These are phyloP conservation scores for Phytophthora pinifolia DNA, from an alignment of 352 stramenopile species.

Conservation along the genomic window DNA sequence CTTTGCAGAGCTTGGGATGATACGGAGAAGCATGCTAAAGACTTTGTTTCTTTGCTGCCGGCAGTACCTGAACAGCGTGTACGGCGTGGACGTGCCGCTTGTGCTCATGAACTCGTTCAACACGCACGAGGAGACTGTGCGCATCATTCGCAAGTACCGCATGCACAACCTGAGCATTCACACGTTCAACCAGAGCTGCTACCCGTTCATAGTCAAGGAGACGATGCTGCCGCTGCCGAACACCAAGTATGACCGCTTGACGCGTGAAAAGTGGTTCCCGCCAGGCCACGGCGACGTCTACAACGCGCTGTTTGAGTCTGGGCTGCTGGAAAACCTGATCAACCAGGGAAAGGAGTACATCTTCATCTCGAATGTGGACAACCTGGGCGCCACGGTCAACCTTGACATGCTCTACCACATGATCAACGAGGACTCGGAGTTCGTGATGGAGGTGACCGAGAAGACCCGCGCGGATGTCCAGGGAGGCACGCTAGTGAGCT, in stretches of 20 bases:
- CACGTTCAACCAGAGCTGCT: slow-evolving; percentile 94
- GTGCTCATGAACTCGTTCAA: slow-evolving; percentile 99
- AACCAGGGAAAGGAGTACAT: slow-evolving; percentile 98
- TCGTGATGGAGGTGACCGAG: slow-evolving; percentile 99
- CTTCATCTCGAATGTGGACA: slow-evolving; percentile 99
- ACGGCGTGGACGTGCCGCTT: slow-evolving; percentile 96
- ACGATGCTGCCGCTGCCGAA: slow-evolving; percentile 89
- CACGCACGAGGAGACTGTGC: slow-evolving; percentile 97
- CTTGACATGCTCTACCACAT: slow-evolving; percentile 99
- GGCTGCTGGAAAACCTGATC: slow-evolving; percentile 95
- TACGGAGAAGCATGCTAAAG: background rate
- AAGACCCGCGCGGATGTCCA: slow-evolving; percentile 92
- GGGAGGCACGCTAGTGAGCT: slow-evolving; percentile 90
- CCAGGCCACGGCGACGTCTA: slow-evolving; percentile 99
- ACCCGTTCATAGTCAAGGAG: slow-evolving; percentile 90
- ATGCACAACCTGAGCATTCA: slow-evolving; percentile 95
- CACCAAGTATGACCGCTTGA: slow-evolving; percentile 82
- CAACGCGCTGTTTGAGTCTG: slow-evolving; percentile 96
- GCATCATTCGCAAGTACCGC: slow-evolving; percentile 97
- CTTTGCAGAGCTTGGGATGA: background rate
- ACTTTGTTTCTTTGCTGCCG: background rate
- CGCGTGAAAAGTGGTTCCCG: slow-evolving; percentile 92
- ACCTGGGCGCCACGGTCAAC: slow-evolving; percentile 97
- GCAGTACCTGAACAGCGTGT: slow-evolving; percentile 90
- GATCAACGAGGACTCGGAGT: slow-evolving; percentile 95